A percentile compares a stretch with the other conserved stretches of the same genome.
Conservation (phyloP, 2,329 filamentous ascomycete species). For the Aspergillus calidoustus region DNA sequence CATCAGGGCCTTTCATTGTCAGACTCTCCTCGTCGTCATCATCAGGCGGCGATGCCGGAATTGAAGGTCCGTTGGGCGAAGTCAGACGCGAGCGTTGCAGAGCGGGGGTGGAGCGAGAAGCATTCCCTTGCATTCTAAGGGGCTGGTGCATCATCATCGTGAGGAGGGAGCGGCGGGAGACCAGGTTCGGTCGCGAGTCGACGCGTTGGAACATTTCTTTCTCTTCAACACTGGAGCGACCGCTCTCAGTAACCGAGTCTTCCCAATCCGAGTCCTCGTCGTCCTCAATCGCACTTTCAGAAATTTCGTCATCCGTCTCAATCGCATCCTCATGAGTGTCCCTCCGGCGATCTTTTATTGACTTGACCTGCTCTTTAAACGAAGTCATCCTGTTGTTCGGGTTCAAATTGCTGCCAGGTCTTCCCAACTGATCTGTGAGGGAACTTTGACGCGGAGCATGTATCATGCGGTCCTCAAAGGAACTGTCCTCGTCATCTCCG, state of each 20-base stretch:
- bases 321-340: constrained; percentile 62
- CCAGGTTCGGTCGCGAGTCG: constrained; percentile 82
- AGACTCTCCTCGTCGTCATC: constrained; percentile 68
- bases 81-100: constrained; percentile 61
- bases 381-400: constrained; percentile 76
- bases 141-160: constrained; percentile 86
- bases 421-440: constrained; percentile 58
- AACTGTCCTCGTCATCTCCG: constrained; percentile 81
- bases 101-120: constrained; percentile 52
- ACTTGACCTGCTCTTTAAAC: constrained; percentile 75
- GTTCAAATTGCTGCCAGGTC: constrained; percentile 39
- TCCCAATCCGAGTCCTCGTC: constrained; percentile 67
- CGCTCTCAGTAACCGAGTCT: constrained; percentile 77
- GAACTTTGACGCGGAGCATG: constrained; percentile 58
- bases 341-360: constrained; percentile 60
- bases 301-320: constrained; percentile 69
- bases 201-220: constrained; percentile 85
- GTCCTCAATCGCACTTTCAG: constrained; percentile 81
- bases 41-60: constrained; percentile 62
- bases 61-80: constrained; percentile 70
- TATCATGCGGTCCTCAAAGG: constrained; percentile 66
- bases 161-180: constrained; percentile 84
- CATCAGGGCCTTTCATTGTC: constrained; percentile 63
- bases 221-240: constrained; percentile 80
- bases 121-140: constrained; percentile 67